phyloP scores from a whole-genome alignment of 805 yeast species.

The Yamadazyma tumulicola region DNA sequence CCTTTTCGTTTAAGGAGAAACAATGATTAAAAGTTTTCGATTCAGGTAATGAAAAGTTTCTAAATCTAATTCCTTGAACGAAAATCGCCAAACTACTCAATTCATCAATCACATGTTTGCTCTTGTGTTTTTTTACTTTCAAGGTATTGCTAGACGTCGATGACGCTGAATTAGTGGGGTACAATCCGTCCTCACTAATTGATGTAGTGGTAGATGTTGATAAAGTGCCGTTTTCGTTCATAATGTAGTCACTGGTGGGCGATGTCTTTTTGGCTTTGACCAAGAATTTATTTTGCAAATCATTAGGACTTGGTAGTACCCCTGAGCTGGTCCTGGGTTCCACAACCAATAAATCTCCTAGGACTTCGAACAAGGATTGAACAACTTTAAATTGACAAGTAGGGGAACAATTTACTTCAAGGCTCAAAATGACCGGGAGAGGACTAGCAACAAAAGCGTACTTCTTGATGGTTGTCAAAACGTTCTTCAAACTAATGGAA shows the following conservation, averaged over 20 bases:
- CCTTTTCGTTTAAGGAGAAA: slow-evolving; percentile 81
- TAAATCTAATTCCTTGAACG: slow-evolving; percentile 69
- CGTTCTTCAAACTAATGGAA: slow-evolving; percentile 65
- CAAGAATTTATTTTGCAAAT: slow-evolving; percentile 66
- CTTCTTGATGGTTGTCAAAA: slow-evolving; percentile 68
- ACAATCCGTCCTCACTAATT: slow-evolving; percentile 35
- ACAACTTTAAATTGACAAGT: slow-evolving; percentile 65
- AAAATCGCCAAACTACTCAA: slow-evolving; percentile 67
- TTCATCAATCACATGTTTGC: slow-evolving; percentile 30
- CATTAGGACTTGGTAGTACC: slow-evolving; percentile 67
- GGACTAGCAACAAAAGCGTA: slow-evolving; percentile 89
- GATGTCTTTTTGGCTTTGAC: slow-evolving; percentile 71
- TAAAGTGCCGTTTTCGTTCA: slow-evolving; percentile 19
- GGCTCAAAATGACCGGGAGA: slow-evolving; percentile 78
- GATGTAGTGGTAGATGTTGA: slow-evolving; percentile 17
- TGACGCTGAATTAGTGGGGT: slow-evolving; percentile 5
- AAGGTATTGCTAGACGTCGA: slow-evolving; percentile 12
- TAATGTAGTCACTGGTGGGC: slow-evolving; percentile 3
- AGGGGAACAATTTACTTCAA: slow-evolving; percentile 76
- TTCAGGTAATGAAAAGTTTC: slow-evolving; percentile 81
- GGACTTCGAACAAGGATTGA: slow-evolving; percentile 46
- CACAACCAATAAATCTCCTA: slow-evolving; percentile 57
- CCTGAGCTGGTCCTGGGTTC: slow-evolving; percentile 30
- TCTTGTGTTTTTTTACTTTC: slow-evolving; percentile 18
- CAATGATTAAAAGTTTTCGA: slow-evolving; percentile 78